Percentiles rank a stretch among this genome's conserved stretches.
These are phyloP conservation scores for Exophiala sp. DNA, from an alignment of 2,329 filamentous ascomycete genomes.

Conservation along the genomic window DNA sequence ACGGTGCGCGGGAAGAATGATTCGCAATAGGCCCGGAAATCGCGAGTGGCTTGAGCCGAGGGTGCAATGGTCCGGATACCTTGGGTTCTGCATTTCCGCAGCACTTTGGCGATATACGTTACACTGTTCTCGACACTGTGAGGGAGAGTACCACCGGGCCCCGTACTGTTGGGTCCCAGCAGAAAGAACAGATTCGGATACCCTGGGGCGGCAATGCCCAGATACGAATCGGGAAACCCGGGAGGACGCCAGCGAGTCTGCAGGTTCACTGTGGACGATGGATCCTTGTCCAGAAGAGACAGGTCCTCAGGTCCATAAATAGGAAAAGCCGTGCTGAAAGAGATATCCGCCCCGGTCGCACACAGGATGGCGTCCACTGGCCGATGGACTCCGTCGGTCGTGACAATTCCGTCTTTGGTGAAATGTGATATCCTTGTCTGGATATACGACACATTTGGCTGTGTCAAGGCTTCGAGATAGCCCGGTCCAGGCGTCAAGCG, in stretches of 20 bases:
- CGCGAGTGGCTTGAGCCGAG: neutral
- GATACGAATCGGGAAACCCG: conserved; percentile 11
- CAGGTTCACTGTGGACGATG: conserved; percentile 11
- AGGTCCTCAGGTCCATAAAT: conserved; percentile 32
- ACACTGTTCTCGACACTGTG: conserved; percentile 3
- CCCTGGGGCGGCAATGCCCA: conserved; percentile 21
- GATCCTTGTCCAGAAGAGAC: neutral
- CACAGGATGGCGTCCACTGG: conserved; percentile 62
- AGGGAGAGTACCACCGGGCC: conserved; percentile 3
- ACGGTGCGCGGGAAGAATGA: conserved; percentile 1
- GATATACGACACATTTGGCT: conserved; percentile 57
- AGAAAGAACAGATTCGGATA: conserved; percentile 33
- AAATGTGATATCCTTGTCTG: conserved; percentile 52
- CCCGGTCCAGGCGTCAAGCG: conserved; percentile 60
- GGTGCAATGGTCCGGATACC: conserved; percentile 7
- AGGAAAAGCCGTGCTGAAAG: conserved; percentile 5
- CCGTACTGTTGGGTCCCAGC: conserved; percentile 27
- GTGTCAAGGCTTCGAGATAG: conserved; percentile 58
- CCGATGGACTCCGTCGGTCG: conserved; percentile 50
- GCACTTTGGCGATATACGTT: conserved; percentile 2
- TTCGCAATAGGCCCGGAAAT: conserved; percentile 7
- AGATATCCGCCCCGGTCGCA: conserved; percentile 49
- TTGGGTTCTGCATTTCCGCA: conserved; percentile 2
- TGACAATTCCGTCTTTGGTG: conserved; percentile 55
- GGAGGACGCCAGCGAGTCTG: conserved; percentile 11